Conservation (phyloP, 768 basidiomycete genomes). For the Tephrocybe sp. region DNA sequence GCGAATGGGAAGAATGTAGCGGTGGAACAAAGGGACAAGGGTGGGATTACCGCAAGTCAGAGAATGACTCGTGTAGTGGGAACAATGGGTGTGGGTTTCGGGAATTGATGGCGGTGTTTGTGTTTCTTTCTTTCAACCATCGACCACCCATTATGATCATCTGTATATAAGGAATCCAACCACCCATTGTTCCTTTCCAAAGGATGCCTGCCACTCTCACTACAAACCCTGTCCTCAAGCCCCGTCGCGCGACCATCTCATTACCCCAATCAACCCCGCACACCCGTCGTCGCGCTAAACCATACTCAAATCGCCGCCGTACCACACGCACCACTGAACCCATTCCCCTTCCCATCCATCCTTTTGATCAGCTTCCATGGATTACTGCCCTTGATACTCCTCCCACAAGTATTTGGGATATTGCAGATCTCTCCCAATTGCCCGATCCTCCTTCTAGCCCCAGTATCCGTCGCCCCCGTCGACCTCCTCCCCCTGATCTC, state of each 20-base stretch:
- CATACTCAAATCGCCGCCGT: neutral
- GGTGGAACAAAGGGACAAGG: no score
- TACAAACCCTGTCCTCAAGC: constrained; percentile 11
- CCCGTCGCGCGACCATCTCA: neutral
- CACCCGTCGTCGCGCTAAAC: constrained; percentile 35
- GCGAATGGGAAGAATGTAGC: no score
- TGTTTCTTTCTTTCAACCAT: neutral
- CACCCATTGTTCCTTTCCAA: constrained; percentile 31
- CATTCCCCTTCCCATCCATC: constrained; percentile 24
- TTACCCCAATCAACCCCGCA: constrained; percentile 18
- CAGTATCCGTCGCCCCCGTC: constrained; percentile 61
- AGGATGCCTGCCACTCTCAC: neutral
- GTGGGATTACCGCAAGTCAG: no score
- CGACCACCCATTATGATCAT: constrained; percentile 11
- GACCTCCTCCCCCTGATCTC: constrained; percentile 39
- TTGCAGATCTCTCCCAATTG: constrained; percentile 68
- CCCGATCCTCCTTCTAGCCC: constrained; percentile 29
- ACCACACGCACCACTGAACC: constrained; percentile 15
- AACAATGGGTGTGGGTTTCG: no score
- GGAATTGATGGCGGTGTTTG: no score
- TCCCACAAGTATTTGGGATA: constrained; percentile 44
- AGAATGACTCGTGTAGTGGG: no score
- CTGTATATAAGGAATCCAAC: constrained; percentile 8
- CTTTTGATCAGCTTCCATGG: constrained; percentile 69
- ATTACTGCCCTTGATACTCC: constrained; percentile 54